Evolutionary conservation across 352 stramenopile genomes (phyloP), one percentile per base, ranked within the genome.

Genomic region (Pythium utonaiense): DNA sequence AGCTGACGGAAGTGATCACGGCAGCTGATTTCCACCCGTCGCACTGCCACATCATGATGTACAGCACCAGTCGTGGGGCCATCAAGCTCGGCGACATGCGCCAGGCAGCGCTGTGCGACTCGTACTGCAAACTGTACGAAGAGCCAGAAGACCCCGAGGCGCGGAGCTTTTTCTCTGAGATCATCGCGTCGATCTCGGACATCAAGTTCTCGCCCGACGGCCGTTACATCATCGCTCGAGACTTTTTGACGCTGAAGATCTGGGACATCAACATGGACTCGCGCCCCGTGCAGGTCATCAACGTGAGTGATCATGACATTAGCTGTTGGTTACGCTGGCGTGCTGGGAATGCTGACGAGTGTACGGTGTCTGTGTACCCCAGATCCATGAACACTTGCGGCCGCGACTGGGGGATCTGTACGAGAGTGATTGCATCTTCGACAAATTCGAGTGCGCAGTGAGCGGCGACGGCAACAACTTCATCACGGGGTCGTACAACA

Each of bases 1-100:
- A 98, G 57, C 86, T 99, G 9, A 97, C 88, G 0, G 96, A 99
- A 64, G 96, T 99, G 25, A 98, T 99, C 67, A 98, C 96, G 38
- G 78, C 88, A 9, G 87, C 92, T 9, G 78, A 96, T 48, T 98
- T 98, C 54, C 96, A 99, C 66, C 96, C 96, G 36, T 88, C 74
- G 44, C 79, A 98, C 41, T 97, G 90, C 69, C 96, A 96, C 67
- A 86, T 97, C 38, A 97, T 98, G 76, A 94, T 98, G 81, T 98
- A 98, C 74, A 96, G 84, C 64, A 98, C 86, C 17, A 98, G 89
- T 70, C 75, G 89, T 21, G 96, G 96, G 13, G 74, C 78, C 34
- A 96, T 98, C 48, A 97, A 96, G 54, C 72, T 99, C 25, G 91
- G 86, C 8, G 95, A 98, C 62, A 94, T 98, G 78, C 85, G 95